A percentile compares a stretch with the other conserved stretches of the same genome.
Evolutionary conservation across 2,329 filamentous ascomycete species (phyloP).

Genomic region (Aphanoascus verrucosus): DNA sequence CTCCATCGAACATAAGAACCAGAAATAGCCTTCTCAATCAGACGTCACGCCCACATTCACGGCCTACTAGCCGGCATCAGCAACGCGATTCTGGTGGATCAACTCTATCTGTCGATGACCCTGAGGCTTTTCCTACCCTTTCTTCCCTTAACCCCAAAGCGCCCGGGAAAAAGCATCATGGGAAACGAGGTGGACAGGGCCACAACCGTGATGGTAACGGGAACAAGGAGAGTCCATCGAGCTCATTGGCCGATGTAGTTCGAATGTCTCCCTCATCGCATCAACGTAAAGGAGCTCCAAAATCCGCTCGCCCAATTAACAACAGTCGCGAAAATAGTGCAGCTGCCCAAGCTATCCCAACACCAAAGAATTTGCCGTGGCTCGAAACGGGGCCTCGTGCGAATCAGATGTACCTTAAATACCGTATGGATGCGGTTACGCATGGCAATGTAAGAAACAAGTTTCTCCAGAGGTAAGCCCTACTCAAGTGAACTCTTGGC

Average conservation of each 20-base stretch:
- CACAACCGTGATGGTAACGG: conserved; percentile 50
- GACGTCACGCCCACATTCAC: conserved; percentile 60
- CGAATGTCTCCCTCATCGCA: conserved; percentile 85
- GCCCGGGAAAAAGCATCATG: conserved; percentile 75
- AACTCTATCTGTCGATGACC: conserved; percentile 77
- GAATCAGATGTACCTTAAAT: conserved; percentile 91
- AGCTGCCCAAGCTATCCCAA: conserved; percentile 71
- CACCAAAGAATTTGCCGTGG: conserved; percentile 91
- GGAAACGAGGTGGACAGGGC: conserved; percentile 67
- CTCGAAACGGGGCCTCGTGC: conserved; percentile 82
- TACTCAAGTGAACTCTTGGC: conserved; percentile 3
- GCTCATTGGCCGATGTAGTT: conserved; percentile 83
- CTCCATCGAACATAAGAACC: conserved; percentile 33
- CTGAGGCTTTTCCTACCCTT: conserved; percentile 85
- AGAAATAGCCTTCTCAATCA: conserved; percentile 43
- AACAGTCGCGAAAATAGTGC: conserved; percentile 65
- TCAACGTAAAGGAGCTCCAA: conserved; percentile 41
- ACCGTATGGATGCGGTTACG: conserved; percentile 89
- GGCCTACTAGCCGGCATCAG: conserved; percentile 73
- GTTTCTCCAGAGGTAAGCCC: conserved; percentile 71
- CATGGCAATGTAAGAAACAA: conserved; percentile 95
- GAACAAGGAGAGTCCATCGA: conserved; percentile 59
- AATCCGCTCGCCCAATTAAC: conserved; percentile 52
- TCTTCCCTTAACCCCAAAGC: conserved; percentile 64
- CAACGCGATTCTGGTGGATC: conserved; percentile 52